Evolutionary conservation across 1,139 yeast species (phyloP), one percentile per base, ranked within the genome.

Genomic region (Candida tropicalis): DNA sequence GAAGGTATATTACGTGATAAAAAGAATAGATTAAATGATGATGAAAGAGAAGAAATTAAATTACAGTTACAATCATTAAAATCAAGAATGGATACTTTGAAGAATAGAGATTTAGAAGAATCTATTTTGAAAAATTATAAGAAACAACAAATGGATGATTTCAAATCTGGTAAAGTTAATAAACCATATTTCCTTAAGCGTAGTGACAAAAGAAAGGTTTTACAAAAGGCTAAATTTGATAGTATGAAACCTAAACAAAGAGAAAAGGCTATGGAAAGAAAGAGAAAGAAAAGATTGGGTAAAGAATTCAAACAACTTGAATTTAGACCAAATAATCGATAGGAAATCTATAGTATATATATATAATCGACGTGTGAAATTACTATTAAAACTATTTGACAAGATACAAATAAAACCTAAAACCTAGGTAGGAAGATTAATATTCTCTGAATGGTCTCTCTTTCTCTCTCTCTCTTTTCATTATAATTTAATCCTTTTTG

Each of bases 261-360:
- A 57, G 91, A 87, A 54, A 86, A 85, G 75, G 90, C 86, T 31
- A 80, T 93, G 78, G 97, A 90, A 67, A 80, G 97, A 62, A 87
- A 91, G 77, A 81, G 98, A 60, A 91, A 91, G 86, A 87, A 85
- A 78, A 81, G 88, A 63, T 75, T 91, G 60, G 96, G 97, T 56
- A 87, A 87, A 68, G 98, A 93, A 65, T 85, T 93, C 68, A 83
- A 81, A 63, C 82, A 81, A 59, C 76, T 91, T 73, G 91, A 84
- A 58, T 84, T 81, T 56, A 62, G 45, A 42, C 44, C 45, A 12
- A 42, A 37, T 35, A 40, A 40, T 27, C 24, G 20, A 25, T 24
- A 42, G 28, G 6, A 28, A 15, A 26, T 32, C 15, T 36, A 36
- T 36, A 32, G 9, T 35, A 23, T 20, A 34, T 40, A 29, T 22